Base-by-base conservation (phyloP, 495 filamentous ascomycete species). In the Penicillium parvum region DNA sequence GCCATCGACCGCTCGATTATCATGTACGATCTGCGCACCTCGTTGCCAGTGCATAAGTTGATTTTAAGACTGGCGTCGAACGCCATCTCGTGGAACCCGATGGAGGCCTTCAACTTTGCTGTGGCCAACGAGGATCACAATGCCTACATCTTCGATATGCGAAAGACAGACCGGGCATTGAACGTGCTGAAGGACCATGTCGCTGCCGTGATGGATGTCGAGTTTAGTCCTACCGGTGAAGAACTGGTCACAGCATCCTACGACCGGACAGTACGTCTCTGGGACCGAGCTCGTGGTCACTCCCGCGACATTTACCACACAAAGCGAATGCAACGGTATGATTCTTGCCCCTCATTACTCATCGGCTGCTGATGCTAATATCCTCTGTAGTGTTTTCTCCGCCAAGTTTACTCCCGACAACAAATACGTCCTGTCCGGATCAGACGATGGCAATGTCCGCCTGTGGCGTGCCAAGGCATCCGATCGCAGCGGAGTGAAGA, bases 101-200 rank as follows among this genome's bases (percentile, higher is more conserved):
- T 96, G 83, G 90, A 95, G 65, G 82, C 89, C 5, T 90, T 94
- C 73, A 95, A 95, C 58, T 87, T 95, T 57, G 86, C 84, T 11
- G 81, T 87, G 17, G 89, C 83, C 3, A 85, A 78, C 47, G 88
- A 88, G 68, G 84, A 88, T 42, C 84, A 88, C 57, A 88, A 88
- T 64, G 72, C 77, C 39, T 84, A 90, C 59, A 73, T 91, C 15
- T 94, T 92, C 57, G 88, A 95, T 64, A 90, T 89, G 84, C 74
- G 88, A 45, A 88, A 88, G 52, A 79, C 90, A 60, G 73, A 82
- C 42, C 81, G 88, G 37, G 86, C 89, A 3, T 61, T 90, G 33
- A 97, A 97, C 57, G 82, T 96, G n/a, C 76, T 92, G 11, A 94
- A 92, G 68, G 92, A 91, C 52, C 94, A 97, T 54, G 94, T 97